Conservation (phyloP, 768 basidiomycete genomes). For the Podaxis mareebaensis region DNA sequence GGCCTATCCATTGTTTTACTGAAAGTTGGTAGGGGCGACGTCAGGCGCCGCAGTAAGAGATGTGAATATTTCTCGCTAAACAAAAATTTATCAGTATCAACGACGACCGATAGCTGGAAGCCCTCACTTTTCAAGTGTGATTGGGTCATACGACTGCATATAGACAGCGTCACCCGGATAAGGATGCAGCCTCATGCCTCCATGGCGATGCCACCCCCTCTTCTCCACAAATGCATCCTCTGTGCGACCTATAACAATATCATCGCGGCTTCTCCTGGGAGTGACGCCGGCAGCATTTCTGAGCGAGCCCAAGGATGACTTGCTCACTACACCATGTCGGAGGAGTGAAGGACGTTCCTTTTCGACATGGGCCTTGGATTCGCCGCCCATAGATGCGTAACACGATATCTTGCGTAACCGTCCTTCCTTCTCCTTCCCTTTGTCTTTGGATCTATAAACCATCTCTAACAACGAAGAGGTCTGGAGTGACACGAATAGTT, state of each 20-base stretch:
- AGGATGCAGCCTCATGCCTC: slow-evolving; percentile 56
- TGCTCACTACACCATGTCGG: background rate
- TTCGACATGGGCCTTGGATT: slow-evolving; percentile 21
- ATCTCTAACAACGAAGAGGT: slow-evolving; percentile 23
- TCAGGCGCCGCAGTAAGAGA: slow-evolving; percentile 56
- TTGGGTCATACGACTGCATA: slow-evolving; percentile 65
- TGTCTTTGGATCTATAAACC: slow-evolving; percentile 37
- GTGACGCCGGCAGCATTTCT: background rate
- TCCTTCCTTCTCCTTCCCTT: slow-evolving; percentile 27
- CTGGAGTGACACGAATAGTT: slow-evolving; percentile 5
- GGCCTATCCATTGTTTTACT: slow-evolving; percentile 47
- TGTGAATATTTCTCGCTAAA: slow-evolving; percentile 63
- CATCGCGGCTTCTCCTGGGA: slow-evolving; percentile 19
- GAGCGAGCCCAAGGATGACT: background rate
- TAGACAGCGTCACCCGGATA: slow-evolving; percentile 53
- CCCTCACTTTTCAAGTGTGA: slow-evolving; percentile 59
- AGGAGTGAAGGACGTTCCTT: slow-evolving; percentile 1
- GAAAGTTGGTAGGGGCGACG: slow-evolving; percentile 60
- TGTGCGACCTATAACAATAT: slow-evolving; percentile 20
- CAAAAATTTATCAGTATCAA: slow-evolving; percentile 16
- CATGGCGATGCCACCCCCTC: slow-evolving; percentile 39
- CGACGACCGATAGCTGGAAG: slow-evolving; percentile 6
- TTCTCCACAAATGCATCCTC: slow-evolving; percentile 29
- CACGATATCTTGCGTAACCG: slow-evolving; percentile 9
- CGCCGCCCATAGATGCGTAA: slow-evolving; percentile 18